Conservation (phyloP, 371 early-diverging fungal genomes). For the Quaeritorhiza haematococci region DNA sequence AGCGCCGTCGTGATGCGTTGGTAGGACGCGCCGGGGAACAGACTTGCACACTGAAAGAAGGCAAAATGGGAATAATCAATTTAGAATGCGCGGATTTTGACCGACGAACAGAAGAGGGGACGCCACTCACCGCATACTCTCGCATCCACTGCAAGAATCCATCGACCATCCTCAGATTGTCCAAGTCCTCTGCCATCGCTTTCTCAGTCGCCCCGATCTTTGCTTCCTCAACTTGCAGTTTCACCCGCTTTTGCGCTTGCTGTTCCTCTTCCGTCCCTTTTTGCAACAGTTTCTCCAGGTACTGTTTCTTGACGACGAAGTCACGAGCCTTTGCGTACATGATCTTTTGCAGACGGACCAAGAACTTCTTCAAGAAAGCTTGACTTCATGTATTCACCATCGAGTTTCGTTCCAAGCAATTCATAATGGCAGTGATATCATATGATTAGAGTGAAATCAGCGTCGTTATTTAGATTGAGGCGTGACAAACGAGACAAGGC, state of each 20-base stretch:
- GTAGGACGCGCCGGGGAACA: conserved; percentile 33
- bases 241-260: neutral
- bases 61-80: neutral
- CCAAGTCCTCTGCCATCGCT: no score
- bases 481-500: conserved; percentile 2
- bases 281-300: conserved; percentile 15
- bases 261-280: neutral
- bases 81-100: neutral
- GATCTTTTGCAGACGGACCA: conserved; percentile 21
- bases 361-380: conserved; percentile 19
- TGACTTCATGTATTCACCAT: no score
- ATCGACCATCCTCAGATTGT: conserved; percentile 5
- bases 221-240: neutral
- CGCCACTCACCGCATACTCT: conserved; percentile 13
- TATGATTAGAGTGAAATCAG: no score
- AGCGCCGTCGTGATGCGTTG: conserved; percentile 21
- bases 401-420: no score
- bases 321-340: conserved; percentile 31
- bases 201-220: neutral
- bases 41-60: conserved; percentile 13
- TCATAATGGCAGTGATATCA: no score
- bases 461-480: no score
- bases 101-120: neutral
- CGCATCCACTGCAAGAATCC: conserved; percentile 26
- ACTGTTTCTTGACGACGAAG: conserved; percentile 7